Evolutionary conservation across 164 flowering plant species (phyloP).

Genomic region (Annona squamosa): DNA sequence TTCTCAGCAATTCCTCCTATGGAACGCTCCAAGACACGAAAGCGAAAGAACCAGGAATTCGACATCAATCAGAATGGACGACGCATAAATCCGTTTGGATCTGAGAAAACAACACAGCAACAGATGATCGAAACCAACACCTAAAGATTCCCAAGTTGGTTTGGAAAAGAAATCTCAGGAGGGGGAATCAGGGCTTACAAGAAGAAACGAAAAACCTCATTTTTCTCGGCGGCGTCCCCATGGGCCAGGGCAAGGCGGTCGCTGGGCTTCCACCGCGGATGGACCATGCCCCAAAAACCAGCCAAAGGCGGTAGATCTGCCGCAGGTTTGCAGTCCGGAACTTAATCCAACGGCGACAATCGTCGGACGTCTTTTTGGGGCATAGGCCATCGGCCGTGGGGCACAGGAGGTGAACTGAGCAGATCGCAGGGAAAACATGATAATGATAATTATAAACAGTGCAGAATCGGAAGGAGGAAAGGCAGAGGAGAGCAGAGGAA

Average conservation of each 20-base stretch:
- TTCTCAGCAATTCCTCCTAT: too few species aligned
- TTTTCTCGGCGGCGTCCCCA: neutral
- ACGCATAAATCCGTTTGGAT: too few species aligned
- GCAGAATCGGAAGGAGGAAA: too few species aligned
- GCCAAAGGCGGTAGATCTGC: neutral
- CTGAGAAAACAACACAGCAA: too few species aligned
- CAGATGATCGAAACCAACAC: too few species aligned
- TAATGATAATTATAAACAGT: too few species aligned
- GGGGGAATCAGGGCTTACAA: neutral
- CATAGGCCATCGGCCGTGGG: neutral
- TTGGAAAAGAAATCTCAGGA: neutral
- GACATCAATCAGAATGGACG: too few species aligned
- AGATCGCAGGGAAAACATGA: neutral
- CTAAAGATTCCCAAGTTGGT: too few species aligned
- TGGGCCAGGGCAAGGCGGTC: neutral
- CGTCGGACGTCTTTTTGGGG: neutral
- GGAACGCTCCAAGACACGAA: too few species aligned
- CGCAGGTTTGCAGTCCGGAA: neutral
- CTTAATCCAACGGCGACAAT: neutral
- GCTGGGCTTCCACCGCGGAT: neutral
- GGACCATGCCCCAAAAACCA: neutral
- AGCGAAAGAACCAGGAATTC: too few species aligned
- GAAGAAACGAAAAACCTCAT: neutral
- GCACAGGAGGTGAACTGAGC: neutral
- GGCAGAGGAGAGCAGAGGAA: too few species aligned